phyloP scores from a whole-genome alignment of 1,139 yeast species.

The Kluyveromyces marxianus region DNA sequence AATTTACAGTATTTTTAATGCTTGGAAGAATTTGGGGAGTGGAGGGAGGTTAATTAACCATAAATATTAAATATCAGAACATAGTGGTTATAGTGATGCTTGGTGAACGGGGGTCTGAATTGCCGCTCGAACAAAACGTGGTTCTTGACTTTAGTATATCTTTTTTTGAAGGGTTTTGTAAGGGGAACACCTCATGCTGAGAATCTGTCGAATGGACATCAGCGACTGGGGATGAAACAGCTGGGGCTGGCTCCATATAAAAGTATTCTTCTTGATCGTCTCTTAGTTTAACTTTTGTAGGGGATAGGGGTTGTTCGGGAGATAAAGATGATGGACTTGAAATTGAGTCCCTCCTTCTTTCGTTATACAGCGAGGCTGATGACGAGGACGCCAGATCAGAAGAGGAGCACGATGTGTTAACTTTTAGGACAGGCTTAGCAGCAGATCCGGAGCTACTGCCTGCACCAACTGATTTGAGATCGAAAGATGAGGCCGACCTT shows the following conservation, averaged over 20 bases:
- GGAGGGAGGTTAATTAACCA: too few species aligned
- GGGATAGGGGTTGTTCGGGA: conserved; percentile 24
- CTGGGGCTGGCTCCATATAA: conserved; percentile 28
- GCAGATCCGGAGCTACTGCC: too few species aligned
- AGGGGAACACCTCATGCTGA: neutral
- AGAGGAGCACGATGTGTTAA: conserved; percentile 22
- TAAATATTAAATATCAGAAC: neutral
- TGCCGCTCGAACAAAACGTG: neutral
- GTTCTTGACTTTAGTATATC: too few species aligned
- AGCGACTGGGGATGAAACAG: neutral
- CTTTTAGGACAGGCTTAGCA: conserved; percentile 19
- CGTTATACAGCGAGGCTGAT: conserved; percentile 13
- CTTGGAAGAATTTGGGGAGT: too few species aligned
- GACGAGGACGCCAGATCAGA: neutral
- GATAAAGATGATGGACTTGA: conserved; percentile 1
- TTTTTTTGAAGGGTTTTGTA: neutral
- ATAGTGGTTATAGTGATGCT: conserved; percentile 8
- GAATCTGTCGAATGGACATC: neutral
- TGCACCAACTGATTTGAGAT: neutral
- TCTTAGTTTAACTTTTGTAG: conserved; percentile 24
- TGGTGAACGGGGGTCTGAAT: conserved; percentile 7
- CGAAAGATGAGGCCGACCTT: neutral
- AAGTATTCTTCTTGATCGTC: conserved; percentile 20
- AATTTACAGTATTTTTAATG: too few species aligned
- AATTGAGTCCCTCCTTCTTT: conserved; percentile 19